Conservation (phyloP, 768 basidiomycete genomes). For the Leccinum longicurvipes region DNA sequence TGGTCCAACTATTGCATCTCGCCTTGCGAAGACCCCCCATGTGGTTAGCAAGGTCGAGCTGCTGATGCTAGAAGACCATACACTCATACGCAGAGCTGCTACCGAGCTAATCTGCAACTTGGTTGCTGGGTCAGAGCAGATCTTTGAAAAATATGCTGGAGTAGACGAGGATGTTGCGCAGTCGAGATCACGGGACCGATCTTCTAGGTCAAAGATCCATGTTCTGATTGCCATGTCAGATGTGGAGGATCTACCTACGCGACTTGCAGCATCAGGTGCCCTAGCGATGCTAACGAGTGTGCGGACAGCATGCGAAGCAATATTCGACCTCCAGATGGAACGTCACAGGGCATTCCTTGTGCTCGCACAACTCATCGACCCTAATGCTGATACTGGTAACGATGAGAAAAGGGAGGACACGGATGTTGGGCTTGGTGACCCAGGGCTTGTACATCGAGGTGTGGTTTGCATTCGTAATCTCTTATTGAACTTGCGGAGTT, state of each 20-base stretch:
- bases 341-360: slow-evolving; percentile 61
- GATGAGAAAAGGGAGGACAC: slow-evolving; percentile 38
- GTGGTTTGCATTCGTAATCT: slow-evolving; percentile 73
- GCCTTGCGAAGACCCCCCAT: slow-evolving; percentile 60
- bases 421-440: slow-evolving; percentile 31
- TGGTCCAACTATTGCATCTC: slow-evolving; percentile 57
- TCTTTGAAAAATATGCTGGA: slow-evolving; percentile 72
- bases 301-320: slow-evolving; percentile 51
- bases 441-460: slow-evolving; percentile 74
- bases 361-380: slow-evolving; percentile 66
- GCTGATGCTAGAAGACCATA: slow-evolving; percentile 78
- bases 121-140: slow-evolving; percentile 67
- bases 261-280: slow-evolving; percentile 87
- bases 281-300: slow-evolving; percentile 75
- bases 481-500: slow-evolving; percentile 42
- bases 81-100: slow-evolving; percentile 79
- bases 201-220: slow-evolving; percentile 63
- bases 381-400: slow-evolving; percentile 38
- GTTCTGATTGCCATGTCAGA: slow-evolving; percentile 83
- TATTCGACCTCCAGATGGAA: slow-evolving; percentile 66
- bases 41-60: slow-evolving; percentile 66
- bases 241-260: slow-evolving; percentile 80
- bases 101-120: slow-evolving; percentile 93
- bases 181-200: slow-evolving; percentile 40
- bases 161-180: slow-evolving; percentile 27